Evolutionary conservation across 305 asterid genomes (phyloP).

Genomic region (Lippia alba): DNA sequence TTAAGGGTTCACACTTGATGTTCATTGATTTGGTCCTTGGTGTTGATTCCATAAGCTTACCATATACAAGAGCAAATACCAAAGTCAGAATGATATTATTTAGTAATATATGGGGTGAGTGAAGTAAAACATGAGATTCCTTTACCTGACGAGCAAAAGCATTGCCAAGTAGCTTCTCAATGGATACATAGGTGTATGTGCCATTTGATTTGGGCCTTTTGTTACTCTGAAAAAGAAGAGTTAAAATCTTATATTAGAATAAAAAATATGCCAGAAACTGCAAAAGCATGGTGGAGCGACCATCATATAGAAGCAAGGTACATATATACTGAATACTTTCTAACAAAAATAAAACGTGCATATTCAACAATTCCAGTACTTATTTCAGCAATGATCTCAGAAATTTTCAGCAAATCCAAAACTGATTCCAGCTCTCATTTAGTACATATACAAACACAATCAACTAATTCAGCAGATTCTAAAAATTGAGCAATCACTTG

Average conservation of each 20-base stretch:
- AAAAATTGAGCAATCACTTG: background rate
- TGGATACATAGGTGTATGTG: slow-evolving; percentile 55
- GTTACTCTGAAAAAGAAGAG: slow-evolving; percentile 58
- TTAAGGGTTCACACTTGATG: slow-evolving; percentile 89
- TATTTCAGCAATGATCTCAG: background rate
- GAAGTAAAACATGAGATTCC: slow-evolving; percentile 20
- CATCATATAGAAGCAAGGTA: background rate
- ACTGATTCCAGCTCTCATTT: background rate
- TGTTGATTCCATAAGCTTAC: slow-evolving; percentile 81
- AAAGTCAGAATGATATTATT: slow-evolving; percentile 13
- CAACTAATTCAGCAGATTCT: background rate
- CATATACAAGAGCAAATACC: slow-evolving; percentile 33
- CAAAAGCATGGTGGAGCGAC: background rate
- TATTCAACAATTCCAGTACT: background rate
- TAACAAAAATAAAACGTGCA: background rate
- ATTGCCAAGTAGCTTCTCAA: slow-evolving; percentile 84
- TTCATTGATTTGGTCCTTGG: slow-evolving; percentile 66
- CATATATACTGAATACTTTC: no score
- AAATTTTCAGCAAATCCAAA: background rate
- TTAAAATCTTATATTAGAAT: slow-evolving; percentile 31
- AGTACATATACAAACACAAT: background rate
- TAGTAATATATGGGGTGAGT: background rate
- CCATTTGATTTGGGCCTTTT: slow-evolving; percentile 46
- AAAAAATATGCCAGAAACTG: background rate
- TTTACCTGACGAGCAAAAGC: slow-evolving; percentile 91